A percentile compares a stretch with the other conserved stretches of the same genome.
Evolutionary conservation across 139 green algal genomes (phyloP).

Genomic region (Chlamydomonas sphaeroides): DNA sequence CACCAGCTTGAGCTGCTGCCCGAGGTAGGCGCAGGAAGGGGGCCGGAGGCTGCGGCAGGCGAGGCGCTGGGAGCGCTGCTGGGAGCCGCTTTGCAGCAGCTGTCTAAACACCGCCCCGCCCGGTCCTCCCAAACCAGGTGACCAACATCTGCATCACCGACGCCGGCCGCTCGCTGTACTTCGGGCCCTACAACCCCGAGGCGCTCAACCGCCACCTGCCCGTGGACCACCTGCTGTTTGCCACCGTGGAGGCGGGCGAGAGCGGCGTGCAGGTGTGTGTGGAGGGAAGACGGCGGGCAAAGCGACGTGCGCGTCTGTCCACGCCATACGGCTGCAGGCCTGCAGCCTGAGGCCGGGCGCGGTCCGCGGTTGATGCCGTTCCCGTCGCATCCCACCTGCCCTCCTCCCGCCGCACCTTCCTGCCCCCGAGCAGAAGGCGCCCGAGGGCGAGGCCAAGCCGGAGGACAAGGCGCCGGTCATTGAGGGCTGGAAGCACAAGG

Average conservation of each 20-base stretch:
- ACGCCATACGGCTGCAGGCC: no score
- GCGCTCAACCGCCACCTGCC: slow-evolving; percentile 65
- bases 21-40: slow-evolving; percentile 29
- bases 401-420: background rate
- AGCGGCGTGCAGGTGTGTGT: slow-evolving; percentile 34
- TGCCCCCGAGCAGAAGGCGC: slow-evolving; percentile 18
- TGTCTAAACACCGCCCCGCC: no score
- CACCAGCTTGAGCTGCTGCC: slow-evolving; percentile 75
- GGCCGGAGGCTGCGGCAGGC: no score
- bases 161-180: slow-evolving; percentile 48
- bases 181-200: slow-evolving; percentile 55
- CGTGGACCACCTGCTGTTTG: slow-evolving; percentile 61
- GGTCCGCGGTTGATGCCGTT: no score
- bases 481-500: slow-evolving; percentile 28
- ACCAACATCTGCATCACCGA: slow-evolving; percentile 59
- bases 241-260: slow-evolving; percentile 60
- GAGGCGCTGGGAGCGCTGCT: no score
- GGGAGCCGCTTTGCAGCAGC: no score
- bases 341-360: no score
- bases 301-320: no score
- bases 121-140: slow-evolving; percentile 25
- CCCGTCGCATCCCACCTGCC: background rate
- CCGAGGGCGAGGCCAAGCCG: background rate
- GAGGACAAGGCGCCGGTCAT: background rate
- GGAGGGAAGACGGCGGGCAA: no score